phyloP scores from a whole-genome alignment of 2,329 filamentous ascomycete genomes.

The Colletotrichum chrysophilum region DNA sequence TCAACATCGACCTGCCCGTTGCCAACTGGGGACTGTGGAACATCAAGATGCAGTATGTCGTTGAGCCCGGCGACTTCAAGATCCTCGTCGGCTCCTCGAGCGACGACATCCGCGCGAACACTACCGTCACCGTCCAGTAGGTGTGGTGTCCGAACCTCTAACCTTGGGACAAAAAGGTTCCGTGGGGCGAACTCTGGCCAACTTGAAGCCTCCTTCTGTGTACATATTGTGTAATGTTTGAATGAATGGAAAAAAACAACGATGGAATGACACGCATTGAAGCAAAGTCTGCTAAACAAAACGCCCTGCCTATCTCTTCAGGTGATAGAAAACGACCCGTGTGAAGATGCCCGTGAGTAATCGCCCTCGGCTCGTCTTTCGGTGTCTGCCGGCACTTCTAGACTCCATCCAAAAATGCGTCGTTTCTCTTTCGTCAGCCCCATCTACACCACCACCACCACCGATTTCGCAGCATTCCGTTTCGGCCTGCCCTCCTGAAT shows the following conservation, averaged over 20 bases:
- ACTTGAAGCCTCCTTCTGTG: constrained; percentile 4
- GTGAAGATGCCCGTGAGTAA: background rate
- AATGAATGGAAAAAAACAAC: background rate
- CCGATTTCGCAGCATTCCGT: background rate
- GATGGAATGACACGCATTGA: background rate
- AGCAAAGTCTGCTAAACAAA: background rate
- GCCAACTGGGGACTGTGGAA: constrained; percentile 62
- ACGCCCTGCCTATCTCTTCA: background rate
- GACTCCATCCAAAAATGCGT: background rate
- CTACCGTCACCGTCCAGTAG: constrained; percentile 56
- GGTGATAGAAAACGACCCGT: background rate
- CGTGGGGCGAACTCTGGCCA: background rate
- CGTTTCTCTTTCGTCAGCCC: background rate
- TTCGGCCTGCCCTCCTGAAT: background rate
- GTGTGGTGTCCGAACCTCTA: background rate
- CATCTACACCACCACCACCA: background rate
- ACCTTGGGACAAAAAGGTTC: background rate
- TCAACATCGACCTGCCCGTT: constrained; percentile 58
- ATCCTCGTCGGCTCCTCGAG: constrained; percentile 67
- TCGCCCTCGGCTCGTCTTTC: background rate
- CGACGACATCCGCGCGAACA: constrained; percentile 58
- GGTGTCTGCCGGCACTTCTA: background rate
- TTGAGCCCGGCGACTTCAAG: constrained; percentile 73
- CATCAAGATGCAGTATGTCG: constrained; percentile 72
- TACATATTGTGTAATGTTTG: constrained; percentile 8